A percentile compares a stretch with the other conserved stretches of the same genome.
Conservation (phyloP, 1,139 yeast species). For the Kluyveromyces sp. region DNA sequence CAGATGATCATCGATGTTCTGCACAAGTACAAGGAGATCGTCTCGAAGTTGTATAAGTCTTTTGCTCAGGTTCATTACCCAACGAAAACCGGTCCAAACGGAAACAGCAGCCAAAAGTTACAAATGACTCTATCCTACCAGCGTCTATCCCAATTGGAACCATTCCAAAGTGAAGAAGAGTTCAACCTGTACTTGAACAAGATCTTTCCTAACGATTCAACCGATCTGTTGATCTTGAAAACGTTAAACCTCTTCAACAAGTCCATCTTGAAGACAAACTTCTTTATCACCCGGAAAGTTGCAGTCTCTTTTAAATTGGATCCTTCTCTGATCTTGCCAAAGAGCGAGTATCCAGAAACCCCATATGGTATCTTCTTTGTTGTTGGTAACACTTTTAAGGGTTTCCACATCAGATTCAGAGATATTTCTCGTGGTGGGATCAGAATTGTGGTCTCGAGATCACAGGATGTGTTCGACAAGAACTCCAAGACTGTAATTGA, state of each 20-base stretch:
- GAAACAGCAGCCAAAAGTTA: conserved; percentile 31
- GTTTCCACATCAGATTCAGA: conserved; percentile 94
- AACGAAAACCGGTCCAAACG: conserved; percentile 39
- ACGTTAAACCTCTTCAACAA: conserved; percentile 82
- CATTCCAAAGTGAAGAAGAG: conserved; percentile 69
- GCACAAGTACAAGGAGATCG: conserved; percentile 59
- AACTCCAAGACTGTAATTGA: conserved; percentile 88
- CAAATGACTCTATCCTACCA: conserved; percentile 86
- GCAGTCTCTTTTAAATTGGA: conserved; percentile 89
- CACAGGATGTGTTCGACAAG: conserved; percentile 75
- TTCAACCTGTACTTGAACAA: conserved; percentile 61
- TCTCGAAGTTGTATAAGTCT: conserved; percentile 80
- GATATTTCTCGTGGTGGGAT: conserved; percentile 99
- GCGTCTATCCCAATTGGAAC: conserved; percentile 70
- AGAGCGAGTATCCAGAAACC: conserved; percentile 80
- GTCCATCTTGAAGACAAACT: conserved; percentile 85
- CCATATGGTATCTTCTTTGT: conserved; percentile 94
- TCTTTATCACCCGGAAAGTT: conserved; percentile 88
- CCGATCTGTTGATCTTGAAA: conserved; percentile 71
- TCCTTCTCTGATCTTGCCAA: conserved; percentile 73
- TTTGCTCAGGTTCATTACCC: conserved; percentile 90
- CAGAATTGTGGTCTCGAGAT: conserved; percentile 85
- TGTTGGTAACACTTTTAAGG: conserved; percentile 94
- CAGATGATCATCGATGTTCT: conserved; percentile 75
- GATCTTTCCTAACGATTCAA: conserved; percentile 68